Conservation (phyloP, 495 filamentous ascomycete species). For the Xylaria bambusicola region DNA sequence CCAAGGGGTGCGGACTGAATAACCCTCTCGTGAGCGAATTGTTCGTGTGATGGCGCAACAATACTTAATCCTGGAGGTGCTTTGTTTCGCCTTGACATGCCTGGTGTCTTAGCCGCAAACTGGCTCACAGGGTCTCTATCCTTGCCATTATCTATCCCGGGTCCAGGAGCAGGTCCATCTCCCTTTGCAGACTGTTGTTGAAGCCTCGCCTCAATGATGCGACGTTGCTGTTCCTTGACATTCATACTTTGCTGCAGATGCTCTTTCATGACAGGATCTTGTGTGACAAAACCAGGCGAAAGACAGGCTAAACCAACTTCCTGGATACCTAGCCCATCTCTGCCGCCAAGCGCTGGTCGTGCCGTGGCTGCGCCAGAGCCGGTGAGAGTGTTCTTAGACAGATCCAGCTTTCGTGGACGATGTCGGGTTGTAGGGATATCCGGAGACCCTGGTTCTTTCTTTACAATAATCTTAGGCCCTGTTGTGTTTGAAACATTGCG, state of each 20-base stretch:
- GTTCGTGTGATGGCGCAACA: conserved; percentile 91
- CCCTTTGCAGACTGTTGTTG: conserved; percentile 84
- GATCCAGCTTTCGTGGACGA: conserved; percentile 84
- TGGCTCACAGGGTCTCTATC: conserved; percentile 55
- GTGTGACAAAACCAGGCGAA: conserved; percentile 91
- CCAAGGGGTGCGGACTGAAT: conserved; percentile 97
- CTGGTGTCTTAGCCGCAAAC: conserved; percentile 66
- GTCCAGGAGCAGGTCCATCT: conserved; percentile 34
- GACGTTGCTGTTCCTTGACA: conserved; percentile 89
- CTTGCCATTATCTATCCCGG: conserved; percentile 38
- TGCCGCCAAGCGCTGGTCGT: conserved; percentile 72
- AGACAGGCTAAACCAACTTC: conserved; percentile 92
- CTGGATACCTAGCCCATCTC: conserved; percentile 80
- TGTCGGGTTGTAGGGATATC: conserved; percentile 73
- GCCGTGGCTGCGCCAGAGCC: conserved; percentile 61
- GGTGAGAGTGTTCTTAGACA: conserved; percentile 71
- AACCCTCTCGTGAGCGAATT: conserved; percentile 93
- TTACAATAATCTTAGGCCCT: conserved; percentile 83
- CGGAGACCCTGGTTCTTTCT: conserved; percentile 92
- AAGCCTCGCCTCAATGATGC: conserved; percentile 89
- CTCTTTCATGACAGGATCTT: conserved; percentile 95
- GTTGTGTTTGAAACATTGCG: conserved; percentile 51
- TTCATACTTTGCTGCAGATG: conserved; percentile 92
- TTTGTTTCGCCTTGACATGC: conserved; percentile 66
- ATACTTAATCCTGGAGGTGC: conserved; percentile 91